These are phyloP conservation scores for Arctostaphylos glauca DNA, from an alignment of 148 eudicot genomes.

Conservation along the genomic window DNA sequence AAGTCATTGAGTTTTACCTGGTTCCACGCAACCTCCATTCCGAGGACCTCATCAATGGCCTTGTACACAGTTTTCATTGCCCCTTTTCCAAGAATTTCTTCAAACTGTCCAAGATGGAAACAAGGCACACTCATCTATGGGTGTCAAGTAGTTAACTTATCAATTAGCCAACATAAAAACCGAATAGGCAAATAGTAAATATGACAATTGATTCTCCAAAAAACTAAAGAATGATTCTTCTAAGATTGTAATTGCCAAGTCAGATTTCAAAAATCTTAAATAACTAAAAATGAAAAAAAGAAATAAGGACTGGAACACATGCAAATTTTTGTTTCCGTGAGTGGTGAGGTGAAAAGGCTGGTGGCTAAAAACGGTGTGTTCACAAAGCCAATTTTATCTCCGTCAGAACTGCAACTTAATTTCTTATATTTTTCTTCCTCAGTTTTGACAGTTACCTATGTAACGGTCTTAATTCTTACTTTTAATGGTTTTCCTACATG, in stretches of 20 bases:
- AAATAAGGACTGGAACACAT: background rate
- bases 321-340: background rate
- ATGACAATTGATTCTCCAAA: background rate
- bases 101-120: slow-evolving; percentile 34
- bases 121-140: background rate
- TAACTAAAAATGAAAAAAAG: background rate
- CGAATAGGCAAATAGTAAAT: background rate
- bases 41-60: slow-evolving; percentile 54
- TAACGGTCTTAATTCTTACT: background rate
- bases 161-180: background rate
- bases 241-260: background rate
- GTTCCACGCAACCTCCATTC: slow-evolving; percentile 55
- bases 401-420: background rate
- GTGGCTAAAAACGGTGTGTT: background rate
- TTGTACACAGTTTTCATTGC: slow-evolving; percentile 79
- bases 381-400: background rate
- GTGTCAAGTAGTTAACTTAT: background rate
- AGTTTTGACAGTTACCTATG: too few relatives aligned
- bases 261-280: background rate
- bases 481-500: background rate
- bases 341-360: background rate
- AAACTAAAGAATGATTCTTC: background rate
- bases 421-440: background rate
- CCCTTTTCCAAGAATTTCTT: slow-evolving; percentile 81
- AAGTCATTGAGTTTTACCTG: slow-evolving; percentile 41